A percentile compares a stretch with the other conserved stretches of the same genome.
These are phyloP conservation scores for Pouteria glomerata DNA, from an alignment of 148 eudicot genomes.

Conservation along the genomic window DNA sequence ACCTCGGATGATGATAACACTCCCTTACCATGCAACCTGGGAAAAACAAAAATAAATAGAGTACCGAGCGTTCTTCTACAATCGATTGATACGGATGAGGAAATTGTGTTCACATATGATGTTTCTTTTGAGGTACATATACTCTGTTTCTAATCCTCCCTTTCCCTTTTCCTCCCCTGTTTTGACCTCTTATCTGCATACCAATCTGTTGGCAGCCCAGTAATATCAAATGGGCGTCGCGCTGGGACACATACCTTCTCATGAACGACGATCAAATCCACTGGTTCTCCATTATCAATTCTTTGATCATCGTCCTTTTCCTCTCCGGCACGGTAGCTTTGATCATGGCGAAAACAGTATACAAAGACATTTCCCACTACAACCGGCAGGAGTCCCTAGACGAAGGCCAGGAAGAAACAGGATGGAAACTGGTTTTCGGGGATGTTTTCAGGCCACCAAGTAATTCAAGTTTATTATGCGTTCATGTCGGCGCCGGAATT, in stretches of 20 bases:
- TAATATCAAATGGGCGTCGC: not conserved
- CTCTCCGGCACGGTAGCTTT: no score
- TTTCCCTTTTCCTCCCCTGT: not conserved
- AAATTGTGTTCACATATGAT: constrained; percentile 2
- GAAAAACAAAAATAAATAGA: not conserved
- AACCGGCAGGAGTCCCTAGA: not conserved
- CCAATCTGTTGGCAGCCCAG: not conserved
- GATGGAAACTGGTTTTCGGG: not conserved
- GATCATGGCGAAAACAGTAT: not conserved
- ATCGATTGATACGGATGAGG: not conserved
- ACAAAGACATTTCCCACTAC: not conserved
- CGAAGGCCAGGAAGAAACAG: not conserved
- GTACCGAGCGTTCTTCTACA: not conserved
- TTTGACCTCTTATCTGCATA: not conserved
- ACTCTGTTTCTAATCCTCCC: not conserved
- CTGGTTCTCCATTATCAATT: constrained; percentile 1
- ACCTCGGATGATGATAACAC: not conserved
- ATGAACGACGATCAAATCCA: no score
- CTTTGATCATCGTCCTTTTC: constrained; percentile 1
- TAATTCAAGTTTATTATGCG: constrained; percentile 2
- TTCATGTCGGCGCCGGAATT: not conserved
- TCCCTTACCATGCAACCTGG: not conserved
- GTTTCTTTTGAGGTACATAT: constrained; percentile 4
- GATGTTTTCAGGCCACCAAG: not conserved
- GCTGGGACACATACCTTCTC: not conserved